phyloP scores from a whole-genome alignment of 2,329 filamentous ascomycete species.

The Aspergillus awamori region DNA sequence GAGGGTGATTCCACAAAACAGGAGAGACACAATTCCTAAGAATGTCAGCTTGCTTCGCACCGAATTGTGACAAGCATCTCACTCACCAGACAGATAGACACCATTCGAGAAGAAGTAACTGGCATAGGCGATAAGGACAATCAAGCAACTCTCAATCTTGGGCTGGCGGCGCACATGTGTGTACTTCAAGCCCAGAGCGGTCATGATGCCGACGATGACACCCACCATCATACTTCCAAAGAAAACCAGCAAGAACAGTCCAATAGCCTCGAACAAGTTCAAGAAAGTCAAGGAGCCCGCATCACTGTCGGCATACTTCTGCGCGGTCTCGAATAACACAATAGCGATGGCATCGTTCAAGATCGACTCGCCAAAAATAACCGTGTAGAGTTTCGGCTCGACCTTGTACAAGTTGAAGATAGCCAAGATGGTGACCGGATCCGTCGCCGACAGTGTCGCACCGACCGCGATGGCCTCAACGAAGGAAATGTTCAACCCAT shows the following conservation, averaged over 20 bases:
- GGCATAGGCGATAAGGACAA: slow-evolving; percentile 91
- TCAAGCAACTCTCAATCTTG: slow-evolving; percentile 94
- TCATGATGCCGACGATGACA: slow-evolving; percentile 80
- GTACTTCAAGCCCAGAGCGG: slow-evolving; percentile 88
- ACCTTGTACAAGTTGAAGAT: slow-evolving; percentile 99
- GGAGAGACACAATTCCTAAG: slow-evolving; percentile 87
- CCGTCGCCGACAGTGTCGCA: slow-evolving; percentile 92
- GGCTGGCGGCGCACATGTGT: slow-evolving; percentile 90
- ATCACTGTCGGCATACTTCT: slow-evolving; percentile 80
- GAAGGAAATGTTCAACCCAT: slow-evolving; percentile 83
- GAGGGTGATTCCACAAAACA: slow-evolving; percentile 97
- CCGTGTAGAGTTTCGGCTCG: slow-evolving; percentile 95
- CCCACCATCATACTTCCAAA: slow-evolving; percentile 92
- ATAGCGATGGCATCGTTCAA: slow-evolving; percentile 98
- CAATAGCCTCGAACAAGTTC: slow-evolving; percentile 86
- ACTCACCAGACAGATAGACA: slow-evolving; percentile 88
- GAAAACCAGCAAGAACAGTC: slow-evolving; percentile 94
- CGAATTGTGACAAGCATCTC: neutral
- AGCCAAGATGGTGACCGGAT: slow-evolving; percentile 94
- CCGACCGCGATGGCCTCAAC: slow-evolving; percentile 96
- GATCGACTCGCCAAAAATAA: slow-evolving; percentile 98
- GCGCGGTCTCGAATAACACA: slow-evolving; percentile 96
- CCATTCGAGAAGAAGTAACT: slow-evolving; percentile 98
- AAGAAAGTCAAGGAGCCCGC: slow-evolving; percentile 71
- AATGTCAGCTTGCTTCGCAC: slow-evolving; percentile 17